Percentiles rank a stretch among this genome's conserved stretches.
Conservation (phyloP, 2,329 filamentous ascomycete genomes). For the Penicillium sp. region DNA sequence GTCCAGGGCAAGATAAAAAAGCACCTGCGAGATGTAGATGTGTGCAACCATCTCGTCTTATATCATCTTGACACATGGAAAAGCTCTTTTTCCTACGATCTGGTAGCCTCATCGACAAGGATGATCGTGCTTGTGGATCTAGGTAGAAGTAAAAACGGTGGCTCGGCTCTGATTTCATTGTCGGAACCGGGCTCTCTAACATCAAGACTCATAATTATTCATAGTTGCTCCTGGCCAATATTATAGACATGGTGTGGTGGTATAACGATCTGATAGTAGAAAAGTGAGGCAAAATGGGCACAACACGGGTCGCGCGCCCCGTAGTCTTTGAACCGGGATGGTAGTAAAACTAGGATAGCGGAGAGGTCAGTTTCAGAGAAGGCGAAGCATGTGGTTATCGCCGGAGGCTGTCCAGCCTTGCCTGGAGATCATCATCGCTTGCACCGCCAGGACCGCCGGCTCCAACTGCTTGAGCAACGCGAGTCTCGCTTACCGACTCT, state of each 20-base stretch:
- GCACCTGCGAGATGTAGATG: background rate
- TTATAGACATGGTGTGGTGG: background rate
- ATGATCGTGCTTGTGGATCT: background rate
- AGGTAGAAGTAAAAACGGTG: background rate
- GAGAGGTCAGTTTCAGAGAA: background rate
- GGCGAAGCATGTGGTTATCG: slow-evolving; percentile 43
- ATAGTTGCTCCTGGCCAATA: background rate
- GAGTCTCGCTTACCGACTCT: slow-evolving; percentile 71
- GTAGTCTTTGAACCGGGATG: background rate
- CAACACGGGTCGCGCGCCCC: background rate
- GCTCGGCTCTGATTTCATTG: background rate
- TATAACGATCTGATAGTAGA: background rate
- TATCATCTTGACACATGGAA: slow-evolving; percentile 4
- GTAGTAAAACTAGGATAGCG: background rate
- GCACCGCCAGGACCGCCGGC: slow-evolving; percentile 54
- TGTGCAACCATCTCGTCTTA: slow-evolving; percentile 6
- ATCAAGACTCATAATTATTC: background rate
- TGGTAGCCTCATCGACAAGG: slow-evolving; percentile 4
- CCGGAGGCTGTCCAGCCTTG: slow-evolving; percentile 84
- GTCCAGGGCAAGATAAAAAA: background rate
- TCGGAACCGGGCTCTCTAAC: background rate
- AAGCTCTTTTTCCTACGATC: background rate
- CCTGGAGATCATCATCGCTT: slow-evolving; percentile 88
- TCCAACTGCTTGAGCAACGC: slow-evolving; percentile 82
- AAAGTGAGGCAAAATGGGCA: background rate